Percentiles rank a stretch among this genome's conserved stretches.
Evolutionary conservation across 805 yeast genomes (phyloP).

Genomic region (Wickerhamiella domercqiae): DNA sequence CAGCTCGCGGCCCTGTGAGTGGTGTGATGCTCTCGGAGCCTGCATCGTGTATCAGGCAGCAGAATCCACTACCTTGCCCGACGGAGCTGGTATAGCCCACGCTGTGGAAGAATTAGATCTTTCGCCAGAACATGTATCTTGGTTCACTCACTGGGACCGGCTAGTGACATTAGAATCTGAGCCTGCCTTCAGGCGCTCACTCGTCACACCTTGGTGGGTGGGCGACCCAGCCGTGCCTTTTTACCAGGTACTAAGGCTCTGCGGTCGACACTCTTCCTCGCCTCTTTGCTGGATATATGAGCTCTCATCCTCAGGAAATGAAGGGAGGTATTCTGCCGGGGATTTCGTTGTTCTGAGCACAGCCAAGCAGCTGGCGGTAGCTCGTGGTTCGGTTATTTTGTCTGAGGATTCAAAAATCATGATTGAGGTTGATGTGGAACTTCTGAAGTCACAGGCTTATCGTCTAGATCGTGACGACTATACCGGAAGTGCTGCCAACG

Average conservation of each 20-base stretch:
- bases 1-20: not conserved
- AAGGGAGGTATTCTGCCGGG: not conserved
- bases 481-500: not conserved
- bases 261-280: not conserved
- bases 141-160: conserved; percentile 1
- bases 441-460: conserved; percentile 22
- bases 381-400: not conserved
- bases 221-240: not conserved
- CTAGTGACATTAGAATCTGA: not conserved
- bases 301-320: not conserved
- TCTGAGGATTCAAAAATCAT: not conserved
- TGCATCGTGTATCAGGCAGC: not conserved
- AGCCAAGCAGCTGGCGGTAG: conserved; percentile 31
- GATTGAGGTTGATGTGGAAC: conserved; percentile 2
- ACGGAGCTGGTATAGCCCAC: not conserved
- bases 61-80: not conserved
- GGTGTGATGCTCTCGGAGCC: not conserved
- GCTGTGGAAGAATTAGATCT: not conserved
- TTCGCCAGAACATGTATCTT: not conserved
- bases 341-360: conserved; percentile 14
- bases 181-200: not conserved
- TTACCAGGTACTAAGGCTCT: not conserved
- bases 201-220: not conserved
- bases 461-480: conserved; percentile 40
- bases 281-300: not conserved